Conservation (phyloP, 257 asterid genomes). For the Orobanche coerulescens region DNA sequence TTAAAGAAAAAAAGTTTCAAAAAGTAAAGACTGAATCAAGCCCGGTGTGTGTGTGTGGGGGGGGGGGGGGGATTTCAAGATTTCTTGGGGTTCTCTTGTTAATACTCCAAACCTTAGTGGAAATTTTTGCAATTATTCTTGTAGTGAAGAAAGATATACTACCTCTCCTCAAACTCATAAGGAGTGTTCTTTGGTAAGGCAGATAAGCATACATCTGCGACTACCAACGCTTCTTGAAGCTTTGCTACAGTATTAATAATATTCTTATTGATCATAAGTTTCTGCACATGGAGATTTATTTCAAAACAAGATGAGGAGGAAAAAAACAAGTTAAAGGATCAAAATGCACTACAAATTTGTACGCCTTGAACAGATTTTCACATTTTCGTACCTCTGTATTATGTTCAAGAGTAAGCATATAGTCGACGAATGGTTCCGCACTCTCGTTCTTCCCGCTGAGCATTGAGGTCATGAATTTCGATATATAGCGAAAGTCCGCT, state of each 20-base stretch:
- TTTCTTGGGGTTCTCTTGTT: neutral
- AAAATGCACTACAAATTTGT: too few relatives aligned
- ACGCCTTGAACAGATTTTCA: too few relatives aligned
- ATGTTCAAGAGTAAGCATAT: constrained; percentile 53
- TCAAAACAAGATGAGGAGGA: neutral
- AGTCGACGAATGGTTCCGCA: constrained; percentile 50
- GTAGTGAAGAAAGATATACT: constrained; percentile 17
- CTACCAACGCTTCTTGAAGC: constrained; percentile 51
- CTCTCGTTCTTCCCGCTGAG: constrained; percentile 40
- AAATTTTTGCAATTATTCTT: neutral
- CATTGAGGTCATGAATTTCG: constrained; percentile 57
- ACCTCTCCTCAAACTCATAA: constrained; percentile 58
- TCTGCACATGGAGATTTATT: constrained; percentile 37
- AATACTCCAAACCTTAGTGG: neutral
- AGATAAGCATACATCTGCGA: constrained; percentile 48
- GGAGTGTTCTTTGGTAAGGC: constrained; percentile 50
- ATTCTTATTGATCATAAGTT: constrained; percentile 68
- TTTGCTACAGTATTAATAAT: constrained; percentile 42
- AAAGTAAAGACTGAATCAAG: too few relatives aligned
- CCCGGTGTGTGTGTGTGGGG: too few relatives aligned
- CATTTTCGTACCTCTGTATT: constrained; percentile 80
- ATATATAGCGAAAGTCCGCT: constrained; percentile 46
- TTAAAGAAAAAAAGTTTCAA: too few relatives aligned
- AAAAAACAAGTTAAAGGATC: neutral
- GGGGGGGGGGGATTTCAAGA: too few relatives aligned